Percentiles rank a stretch among this genome's conserved stretches.
phyloP scores from a whole-genome alignment of 768 basidiomycete species.

The Mycena polygramma region DNA sequence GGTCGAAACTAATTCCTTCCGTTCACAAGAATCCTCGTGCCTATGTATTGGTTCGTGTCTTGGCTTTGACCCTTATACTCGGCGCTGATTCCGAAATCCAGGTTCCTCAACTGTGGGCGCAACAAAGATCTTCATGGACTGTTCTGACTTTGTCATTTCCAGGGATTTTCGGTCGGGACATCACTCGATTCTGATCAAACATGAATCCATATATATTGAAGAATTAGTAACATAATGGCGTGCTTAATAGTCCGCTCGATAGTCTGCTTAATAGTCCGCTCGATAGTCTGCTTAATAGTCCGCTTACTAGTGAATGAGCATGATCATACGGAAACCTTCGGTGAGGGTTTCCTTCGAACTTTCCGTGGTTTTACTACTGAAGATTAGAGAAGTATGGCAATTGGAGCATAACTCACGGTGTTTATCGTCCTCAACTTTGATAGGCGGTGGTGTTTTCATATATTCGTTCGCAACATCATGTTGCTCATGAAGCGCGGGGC shows the following conservation, averaged over 20 bases:
- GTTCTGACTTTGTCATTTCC: slow-evolving; percentile 20
- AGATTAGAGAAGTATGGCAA: slow-evolving; percentile 26
- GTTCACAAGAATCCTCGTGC: slow-evolving; percentile 67
- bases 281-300: neutral
- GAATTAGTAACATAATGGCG: slow-evolving; percentile 14
- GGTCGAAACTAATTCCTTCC: slow-evolving; percentile 20
- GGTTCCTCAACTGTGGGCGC: slow-evolving; percentile 76
- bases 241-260: neutral
- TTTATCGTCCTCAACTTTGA: slow-evolving; percentile 5
- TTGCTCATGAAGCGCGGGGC: slow-evolving; percentile 49
- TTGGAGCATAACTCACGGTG: slow-evolving; percentile 16
- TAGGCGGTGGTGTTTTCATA: slow-evolving; percentile 43
- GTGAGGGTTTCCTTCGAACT: slow-evolving; percentile 34
- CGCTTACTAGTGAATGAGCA: too few relatives aligned
- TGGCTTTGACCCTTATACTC: slow-evolving; percentile 26
- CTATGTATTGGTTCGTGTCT: slow-evolving; percentile 71
- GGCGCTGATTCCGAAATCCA: slow-evolving; percentile 40
- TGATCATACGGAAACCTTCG: slow-evolving; percentile 23
- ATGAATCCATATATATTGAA: slow-evolving; percentile 5
- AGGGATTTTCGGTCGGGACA: slow-evolving; percentile 85
- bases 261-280: too few relatives aligned
- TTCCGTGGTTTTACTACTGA: slow-evolving; percentile 28
- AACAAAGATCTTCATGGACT: slow-evolving; percentile 28
- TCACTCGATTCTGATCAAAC: slow-evolving; percentile 70
- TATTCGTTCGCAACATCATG: slow-evolving; percentile 51